phyloP scores from a whole-genome alignment of 306 rosid genomes.

The Echinosophora koreensis region DNA sequence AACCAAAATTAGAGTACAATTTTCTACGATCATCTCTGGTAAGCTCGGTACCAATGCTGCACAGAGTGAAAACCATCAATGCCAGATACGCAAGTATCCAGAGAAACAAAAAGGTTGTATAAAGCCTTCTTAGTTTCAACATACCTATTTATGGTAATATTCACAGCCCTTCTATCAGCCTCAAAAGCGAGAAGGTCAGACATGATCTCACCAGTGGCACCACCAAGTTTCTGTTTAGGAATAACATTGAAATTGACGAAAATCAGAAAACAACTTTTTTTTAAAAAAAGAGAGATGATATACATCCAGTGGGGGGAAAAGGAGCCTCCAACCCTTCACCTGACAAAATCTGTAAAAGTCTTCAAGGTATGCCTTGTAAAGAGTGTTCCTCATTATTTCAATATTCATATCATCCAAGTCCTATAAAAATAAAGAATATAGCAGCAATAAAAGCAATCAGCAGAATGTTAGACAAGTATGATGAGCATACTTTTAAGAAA shows the following conservation, averaged over 20 bases:
- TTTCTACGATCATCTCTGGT: constrained; percentile 95
- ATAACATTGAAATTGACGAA: constrained; percentile 46
- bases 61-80: constrained; percentile 34
- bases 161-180: constrained; percentile 99
- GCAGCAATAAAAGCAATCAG: constrained; percentile 21
- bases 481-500: constrained; percentile 17
- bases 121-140: constrained; percentile 7
- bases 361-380: constrained; percentile 97
- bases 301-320: not conserved
- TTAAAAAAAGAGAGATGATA: constrained; percentile 7
- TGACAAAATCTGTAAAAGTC: constrained; percentile 95
- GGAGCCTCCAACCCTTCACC: constrained; percentile 55
- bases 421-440: constrained; percentile 49
- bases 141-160: constrained; percentile 95
- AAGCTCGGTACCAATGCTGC: constrained; percentile 97
- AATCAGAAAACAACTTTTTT: not conserved
- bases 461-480: constrained; percentile 32
- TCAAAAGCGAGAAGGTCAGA: constrained; percentile 97
- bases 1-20: constrained; percentile 90
- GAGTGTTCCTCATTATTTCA: constrained; percentile 97
- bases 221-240: constrained; percentile 86
- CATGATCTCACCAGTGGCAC: constrained; percentile 97
- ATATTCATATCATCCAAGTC: constrained; percentile 99
- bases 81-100: constrained; percentile 28
- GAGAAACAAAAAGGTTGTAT: not conserved